Evolutionary conservation across 176 grass and related monocot genomes (phyloP).

Genomic region (Guadua angustifolia): DNA sequence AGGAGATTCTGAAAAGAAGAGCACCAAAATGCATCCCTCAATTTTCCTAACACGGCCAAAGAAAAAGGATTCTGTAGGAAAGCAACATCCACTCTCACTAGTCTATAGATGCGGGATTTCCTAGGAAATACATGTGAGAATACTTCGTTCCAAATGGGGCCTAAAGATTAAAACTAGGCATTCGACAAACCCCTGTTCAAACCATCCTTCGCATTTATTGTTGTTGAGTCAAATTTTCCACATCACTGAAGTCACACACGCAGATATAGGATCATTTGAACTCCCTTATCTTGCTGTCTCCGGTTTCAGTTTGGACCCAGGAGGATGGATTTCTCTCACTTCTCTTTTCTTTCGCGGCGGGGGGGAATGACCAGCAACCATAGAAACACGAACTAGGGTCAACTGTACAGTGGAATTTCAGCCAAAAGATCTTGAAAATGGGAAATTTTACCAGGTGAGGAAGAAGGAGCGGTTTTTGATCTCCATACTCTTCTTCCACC

Average conservation of each 20-base stretch:
- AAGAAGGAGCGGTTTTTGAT: conserved; percentile 32
- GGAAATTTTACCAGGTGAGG: neutral
- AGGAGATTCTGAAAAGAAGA: neutral
- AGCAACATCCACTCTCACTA: too few relatives aligned
- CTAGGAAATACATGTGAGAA: neutral
- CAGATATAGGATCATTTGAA: neutral
- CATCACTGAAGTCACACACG: neutral
- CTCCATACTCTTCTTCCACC: conserved; percentile 33
- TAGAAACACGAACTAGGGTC: neutral
- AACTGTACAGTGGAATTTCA: neutral
- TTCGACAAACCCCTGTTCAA: neutral
- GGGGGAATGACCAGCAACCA: neutral
- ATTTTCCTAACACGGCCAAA: conserved; percentile 17
- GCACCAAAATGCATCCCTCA: neutral
- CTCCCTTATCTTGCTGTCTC: neutral
- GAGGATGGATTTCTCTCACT: neutral
- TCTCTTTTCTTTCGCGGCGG: neutral
- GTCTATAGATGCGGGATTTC: too few relatives aligned
- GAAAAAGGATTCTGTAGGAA: neutral
- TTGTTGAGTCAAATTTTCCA: neutral
- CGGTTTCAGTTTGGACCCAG: neutral
- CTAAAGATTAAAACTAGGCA: neutral
- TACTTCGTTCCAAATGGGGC: neutral
- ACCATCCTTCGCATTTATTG: neutral
- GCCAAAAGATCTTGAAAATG: neutral